phyloP scores from a whole-genome alignment of 2,329 filamentous ascomycete genomes.

The Cercospora nicotianae region DNA sequence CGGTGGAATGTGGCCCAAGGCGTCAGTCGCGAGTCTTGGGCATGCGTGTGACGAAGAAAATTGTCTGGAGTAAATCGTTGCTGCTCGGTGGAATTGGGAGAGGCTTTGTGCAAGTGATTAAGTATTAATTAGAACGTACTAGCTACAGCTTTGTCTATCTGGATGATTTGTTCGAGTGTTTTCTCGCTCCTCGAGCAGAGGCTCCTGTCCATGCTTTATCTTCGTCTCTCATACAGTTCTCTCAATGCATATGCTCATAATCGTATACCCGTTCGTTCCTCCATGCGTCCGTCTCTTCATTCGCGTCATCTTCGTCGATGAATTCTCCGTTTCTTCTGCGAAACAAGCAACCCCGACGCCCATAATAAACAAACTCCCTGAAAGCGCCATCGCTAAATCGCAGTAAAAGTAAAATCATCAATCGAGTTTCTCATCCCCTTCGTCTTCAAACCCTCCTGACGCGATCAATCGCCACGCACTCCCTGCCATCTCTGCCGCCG shows the following conservation, averaged over 20 bases:
- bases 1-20: too few species aligned
- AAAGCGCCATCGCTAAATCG: conserved; percentile 3
- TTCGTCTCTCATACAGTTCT: background rate
- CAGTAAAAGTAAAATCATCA: background rate
- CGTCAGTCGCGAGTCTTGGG: background rate
- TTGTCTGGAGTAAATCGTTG: background rate
- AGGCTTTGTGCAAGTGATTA: background rate
- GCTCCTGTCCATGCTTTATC: background rate
- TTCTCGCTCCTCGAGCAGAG: background rate
- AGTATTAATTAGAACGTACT: conserved; percentile 1
- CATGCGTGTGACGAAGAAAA: background rate
- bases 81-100: background rate
- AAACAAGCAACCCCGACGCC: background rate
- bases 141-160: background rate
- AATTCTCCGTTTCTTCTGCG: background rate
- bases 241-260: background rate
- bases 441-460: conserved; percentile 33
- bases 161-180: background rate
- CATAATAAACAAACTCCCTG: background rate
- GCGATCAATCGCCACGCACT: conserved; percentile 62
- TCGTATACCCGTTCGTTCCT: background rate
- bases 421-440: background rate
- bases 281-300: background rate
- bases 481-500: conserved; percentile 58
- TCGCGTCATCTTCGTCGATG: background rate